Evolutionary conservation across 805 yeast species (phyloP), one percentile per base, ranked within the genome.

Genomic region (Starmera quercuum): DNA sequence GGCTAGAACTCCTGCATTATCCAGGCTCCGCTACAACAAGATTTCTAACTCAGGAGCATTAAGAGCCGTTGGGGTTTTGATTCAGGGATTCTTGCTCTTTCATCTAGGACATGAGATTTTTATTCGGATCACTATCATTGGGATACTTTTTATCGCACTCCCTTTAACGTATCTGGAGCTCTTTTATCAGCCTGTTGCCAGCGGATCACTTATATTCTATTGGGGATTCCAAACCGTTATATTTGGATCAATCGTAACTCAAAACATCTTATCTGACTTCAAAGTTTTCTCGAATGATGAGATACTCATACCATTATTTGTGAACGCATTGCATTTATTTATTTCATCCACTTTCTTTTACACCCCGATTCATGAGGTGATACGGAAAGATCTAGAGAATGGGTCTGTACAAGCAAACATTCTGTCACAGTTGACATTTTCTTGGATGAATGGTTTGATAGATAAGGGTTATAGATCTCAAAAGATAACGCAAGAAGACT

Each of bases 381-480:
- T 44, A 4, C 40, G 55, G 19, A 45, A 44, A 24, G 55, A 52
- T 33, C 35, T 39, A 7, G 41, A 51, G 20, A 51, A 54, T 29
- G 82, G 79, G 1, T 59, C 63, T 27, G 79, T 75, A 26, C 55
- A 54, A 35, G 83, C 86, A 10, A 78, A 88, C 52, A 61, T 87
- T 12, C 74, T 90, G 42, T 80, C 95, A 3, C 65, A 73, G 33
- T 63, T 90, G 33, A 79, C 95, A 0, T 90, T 92, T 55, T 62
- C 78, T 19, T 92, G 98, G 97, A 85, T 92, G 95, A 77, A 86
- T 15, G 76, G 72, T 1, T 62, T 92, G 48, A 85, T 92, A 79
- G 72, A 63, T 44, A 73, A 73, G 34, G 97, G 97, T 12, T 82
- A 80, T 48, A 37, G 31, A 23, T 43, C 39, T 34, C 61, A 66